Percentiles rank a stretch among this genome's conserved stretches.
These are phyloP conservation scores for Beauveria brongniartii DNA, from an alignment of 2,329 filamentous ascomycete genomes.

Conservation along the genomic window DNA sequence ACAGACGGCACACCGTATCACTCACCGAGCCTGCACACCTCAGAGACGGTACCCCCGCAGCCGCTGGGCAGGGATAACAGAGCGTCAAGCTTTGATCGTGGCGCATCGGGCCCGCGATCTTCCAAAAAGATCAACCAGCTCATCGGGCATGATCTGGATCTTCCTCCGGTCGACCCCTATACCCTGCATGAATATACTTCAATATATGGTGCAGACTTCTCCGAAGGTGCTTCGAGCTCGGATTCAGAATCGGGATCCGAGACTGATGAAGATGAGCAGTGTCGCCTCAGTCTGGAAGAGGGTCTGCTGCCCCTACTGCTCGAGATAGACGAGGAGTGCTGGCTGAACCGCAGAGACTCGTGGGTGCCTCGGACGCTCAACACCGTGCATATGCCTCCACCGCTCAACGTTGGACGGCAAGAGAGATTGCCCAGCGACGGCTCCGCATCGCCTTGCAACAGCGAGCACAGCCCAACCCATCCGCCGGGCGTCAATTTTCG, in stretches of 20 bases:
- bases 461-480: neutral
- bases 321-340: neutral
- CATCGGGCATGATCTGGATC: constrained; percentile 31
- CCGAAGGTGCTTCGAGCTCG: neutral
- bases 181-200: neutral
- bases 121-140: constrained; percentile 34
- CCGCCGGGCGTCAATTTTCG: neutral
- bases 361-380: constrained; percentile 1
- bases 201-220: neutral
- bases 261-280: neutral
- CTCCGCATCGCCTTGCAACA: neutral
- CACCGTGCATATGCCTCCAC: neutral
- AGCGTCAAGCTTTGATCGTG: neutral
- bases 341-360: neutral
- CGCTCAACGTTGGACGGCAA: neutral
- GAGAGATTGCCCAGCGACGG: neutral
- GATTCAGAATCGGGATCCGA: neutral
- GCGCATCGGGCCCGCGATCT: constrained; percentile 20
- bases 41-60: neutral
- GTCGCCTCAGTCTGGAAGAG: neutral
- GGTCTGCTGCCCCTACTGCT: neutral
- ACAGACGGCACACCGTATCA: neutral
- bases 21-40: neutral
- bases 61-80: neutral
- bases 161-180: constrained; percentile 7